These are phyloP conservation scores for Naganishia antarctica DNA, from an alignment of 768 basidiomycete genomes.

Conservation along the genomic window DNA sequence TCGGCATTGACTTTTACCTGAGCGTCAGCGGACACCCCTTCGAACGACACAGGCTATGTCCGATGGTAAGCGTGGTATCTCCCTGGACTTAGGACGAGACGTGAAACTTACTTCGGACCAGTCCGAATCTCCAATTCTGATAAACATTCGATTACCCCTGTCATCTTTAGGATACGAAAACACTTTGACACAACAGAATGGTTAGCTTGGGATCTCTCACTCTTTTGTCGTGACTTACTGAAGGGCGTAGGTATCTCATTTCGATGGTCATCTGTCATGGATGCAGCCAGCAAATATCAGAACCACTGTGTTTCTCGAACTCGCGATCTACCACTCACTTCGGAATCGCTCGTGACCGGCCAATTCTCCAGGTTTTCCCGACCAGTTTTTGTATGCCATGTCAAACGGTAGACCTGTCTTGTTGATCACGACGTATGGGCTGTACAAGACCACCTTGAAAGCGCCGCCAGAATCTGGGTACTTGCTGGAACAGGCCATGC, in stretches of 20 bases:
- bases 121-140: conserved; percentile 70
- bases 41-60: conserved; percentile 71
- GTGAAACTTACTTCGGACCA: conserved; percentile 72
- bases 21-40: conserved; percentile 86
- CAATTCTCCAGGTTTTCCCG: conserved; percentile 66
- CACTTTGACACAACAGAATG: conserved; percentile 55
- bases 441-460: conserved; percentile 91
- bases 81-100: not conserved
- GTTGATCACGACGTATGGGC: conserved; percentile 83
- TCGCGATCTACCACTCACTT: not conserved
- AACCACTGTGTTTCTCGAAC: not conserved
- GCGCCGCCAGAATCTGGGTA: conserved; percentile 88
- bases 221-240: conserved; percentile 56
- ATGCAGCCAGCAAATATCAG: not conserved
- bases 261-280: conserved; percentile 39
- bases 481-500: conserved; percentile 29
- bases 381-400: conserved; percentile 58
- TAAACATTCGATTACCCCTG: conserved; percentile 73
- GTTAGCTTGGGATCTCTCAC: not conserved
- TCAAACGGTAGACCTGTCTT: conserved; percentile 82
- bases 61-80: not conserved
- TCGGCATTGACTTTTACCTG: conserved; percentile 66
- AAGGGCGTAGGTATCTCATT: conserved; percentile 62
- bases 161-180: conserved; percentile 71
- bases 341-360: conserved; percentile 69